phyloP scores from a whole-genome alignment of 768 basidiomycete species.

The Pleurotus platypus region DNA sequence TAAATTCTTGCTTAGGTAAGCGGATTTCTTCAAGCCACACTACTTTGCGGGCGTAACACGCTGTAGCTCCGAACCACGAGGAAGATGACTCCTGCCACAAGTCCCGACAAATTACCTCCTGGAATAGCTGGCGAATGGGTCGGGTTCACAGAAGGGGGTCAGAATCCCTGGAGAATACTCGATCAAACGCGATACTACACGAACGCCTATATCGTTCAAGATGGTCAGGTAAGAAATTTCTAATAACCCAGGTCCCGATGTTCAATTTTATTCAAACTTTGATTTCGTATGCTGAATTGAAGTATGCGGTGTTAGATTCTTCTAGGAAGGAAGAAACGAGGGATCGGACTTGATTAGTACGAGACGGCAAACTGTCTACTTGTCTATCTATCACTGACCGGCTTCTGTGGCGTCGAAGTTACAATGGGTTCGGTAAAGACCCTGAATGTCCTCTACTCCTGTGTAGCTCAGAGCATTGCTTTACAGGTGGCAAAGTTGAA shows the following conservation, averaged over 20 bases:
- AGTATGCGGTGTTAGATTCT: slow-evolving; percentile 41
- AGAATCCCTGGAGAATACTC: background rate
- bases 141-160: background rate
- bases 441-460: background rate
- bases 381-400: background rate
- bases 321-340: slow-evolving; percentile 77
- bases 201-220: background rate
- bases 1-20: too few species aligned
- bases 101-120: background rate
- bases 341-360: slow-evolving; percentile 58
- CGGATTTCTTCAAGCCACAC: too few species aligned
- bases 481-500: slow-evolving; percentile 73
- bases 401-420: background rate
- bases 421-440: background rate
- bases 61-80: too few species aligned
- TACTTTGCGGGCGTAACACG: too few species aligned
- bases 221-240: background rate
- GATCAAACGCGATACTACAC: slow-evolving; percentile 1
- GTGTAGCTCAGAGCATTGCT: background rate
- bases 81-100: background rate
- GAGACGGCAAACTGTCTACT: background rate
- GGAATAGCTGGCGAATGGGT: background rate
- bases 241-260: too few species aligned
- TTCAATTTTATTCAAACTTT: background rate
- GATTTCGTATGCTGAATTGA: background rate